Percentiles rank a stretch among this genome's conserved stretches.
phyloP scores from a whole-genome alignment of 2,329 filamentous ascomycete genomes.

The Trichophyton simii region DNA sequence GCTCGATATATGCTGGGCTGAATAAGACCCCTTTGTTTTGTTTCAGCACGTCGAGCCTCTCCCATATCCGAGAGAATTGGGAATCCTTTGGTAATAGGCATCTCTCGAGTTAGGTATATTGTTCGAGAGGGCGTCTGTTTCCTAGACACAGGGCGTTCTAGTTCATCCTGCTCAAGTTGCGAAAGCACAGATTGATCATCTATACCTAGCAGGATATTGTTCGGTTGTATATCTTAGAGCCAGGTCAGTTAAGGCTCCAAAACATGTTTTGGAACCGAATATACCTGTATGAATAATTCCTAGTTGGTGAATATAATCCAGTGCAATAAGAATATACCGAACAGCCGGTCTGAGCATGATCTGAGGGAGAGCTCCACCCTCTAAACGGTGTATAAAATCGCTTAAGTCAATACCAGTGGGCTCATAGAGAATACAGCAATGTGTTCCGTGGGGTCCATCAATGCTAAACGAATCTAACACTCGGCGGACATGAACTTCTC shows the following conservation, averaged over 20 bases:
- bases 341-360: not conserved
- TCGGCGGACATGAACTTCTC: constrained; percentile 14
- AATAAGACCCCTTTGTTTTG: constrained; percentile 15
- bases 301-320: constrained; percentile 5
- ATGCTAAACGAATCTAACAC: constrained; percentile 19
- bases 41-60: constrained; percentile 15
- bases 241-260: not conserved
- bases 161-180: constrained; percentile 20
- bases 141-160: constrained; percentile 17
- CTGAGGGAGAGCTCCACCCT: not conserved
- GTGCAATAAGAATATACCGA: constrained; percentile 1
- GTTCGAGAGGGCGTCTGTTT: constrained; percentile 20
- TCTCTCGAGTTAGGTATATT: constrained; percentile 18
- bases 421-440: constrained; percentile 17
- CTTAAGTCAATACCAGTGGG: constrained; percentile 8
- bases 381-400: constrained; percentile 6
- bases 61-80: constrained; percentile 23
- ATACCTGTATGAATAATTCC: constrained; percentile 6
- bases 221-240: constrained; percentile 20
- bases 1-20: constrained; percentile 21
- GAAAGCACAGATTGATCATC: constrained; percentile 20
- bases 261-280: not conserved
- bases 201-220: constrained; percentile 23
- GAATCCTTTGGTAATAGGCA: constrained; percentile 14
- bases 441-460: constrained; percentile 13